phyloP scores from a whole-genome alignment of 257 asterid species.

The Fraxinus anomala region DNA sequence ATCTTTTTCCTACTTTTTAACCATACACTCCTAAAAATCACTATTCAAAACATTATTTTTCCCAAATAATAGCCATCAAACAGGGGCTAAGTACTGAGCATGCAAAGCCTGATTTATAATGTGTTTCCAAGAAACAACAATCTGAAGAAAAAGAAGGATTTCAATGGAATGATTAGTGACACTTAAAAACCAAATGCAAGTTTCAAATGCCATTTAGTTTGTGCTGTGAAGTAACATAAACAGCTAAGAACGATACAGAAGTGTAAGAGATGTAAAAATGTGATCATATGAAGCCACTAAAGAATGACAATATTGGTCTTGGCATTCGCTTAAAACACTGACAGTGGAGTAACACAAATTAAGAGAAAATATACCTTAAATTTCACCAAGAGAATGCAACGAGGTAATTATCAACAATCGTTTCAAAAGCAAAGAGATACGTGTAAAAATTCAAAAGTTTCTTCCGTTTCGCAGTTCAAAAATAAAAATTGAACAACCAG shows the following conservation, averaged over 20 bases:
- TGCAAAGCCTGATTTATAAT: conserved; percentile 11
- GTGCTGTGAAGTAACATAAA: neutral
- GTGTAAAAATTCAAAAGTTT: neutral
- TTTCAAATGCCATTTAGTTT: neutral
- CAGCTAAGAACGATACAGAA: conserved; percentile 12
- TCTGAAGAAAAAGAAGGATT: neutral
- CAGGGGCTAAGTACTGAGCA: neutral
- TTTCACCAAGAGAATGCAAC: neutral
- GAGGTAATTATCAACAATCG: neutral
- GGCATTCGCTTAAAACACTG: neutral
- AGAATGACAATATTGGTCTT: neutral
- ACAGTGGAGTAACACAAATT: conserved; percentile 5
- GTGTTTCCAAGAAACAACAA: conserved; percentile 15
- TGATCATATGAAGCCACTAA: neutral
- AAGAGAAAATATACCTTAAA: neutral
- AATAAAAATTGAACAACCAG: neutral
- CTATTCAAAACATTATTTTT: too few relatives aligned
- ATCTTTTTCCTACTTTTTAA: too few relatives aligned
- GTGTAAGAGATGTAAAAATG: neutral
- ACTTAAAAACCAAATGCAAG: neutral
- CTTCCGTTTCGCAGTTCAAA: neutral
- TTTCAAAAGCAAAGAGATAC: neutral
- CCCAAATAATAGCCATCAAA: too few relatives aligned
- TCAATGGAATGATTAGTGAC: neutral
- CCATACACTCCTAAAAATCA: too few relatives aligned